Evolutionary conservation across 1,284 basidiomycete genomes (phyloP).

Genomic region (Cutaneotrichosporon curvatum): DNA sequence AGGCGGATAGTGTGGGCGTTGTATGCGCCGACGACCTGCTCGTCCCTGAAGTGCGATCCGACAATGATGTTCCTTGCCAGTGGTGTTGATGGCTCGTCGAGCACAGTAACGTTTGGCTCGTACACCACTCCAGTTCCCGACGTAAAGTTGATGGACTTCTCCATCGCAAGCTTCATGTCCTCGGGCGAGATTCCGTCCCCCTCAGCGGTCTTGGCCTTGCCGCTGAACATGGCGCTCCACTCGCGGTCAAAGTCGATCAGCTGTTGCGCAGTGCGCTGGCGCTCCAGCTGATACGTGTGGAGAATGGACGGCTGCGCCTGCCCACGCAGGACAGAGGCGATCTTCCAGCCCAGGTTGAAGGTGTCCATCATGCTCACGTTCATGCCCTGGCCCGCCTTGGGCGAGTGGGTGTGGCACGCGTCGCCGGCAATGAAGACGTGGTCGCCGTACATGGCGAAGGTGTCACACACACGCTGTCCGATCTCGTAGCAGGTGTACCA

Average conservation of each 20-base stretch:
- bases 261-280: conserved; percentile 49
- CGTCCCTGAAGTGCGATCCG: conserved; percentile 51
- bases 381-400: conserved; percentile 39
- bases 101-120: conserved; percentile 8
- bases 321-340: conserved; percentile 51
- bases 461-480: conserved; percentile 48
- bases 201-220: conserved; percentile 53
- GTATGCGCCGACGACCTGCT: conserved; percentile 55
- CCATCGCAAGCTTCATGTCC: conserved; percentile 12
- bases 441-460: conserved; percentile 17
- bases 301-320: conserved; percentile 61
- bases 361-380: conserved; percentile 35
- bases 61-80: conserved; percentile 46
- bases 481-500: conserved; percentile 42
- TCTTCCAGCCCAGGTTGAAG: conserved; percentile 51
- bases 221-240: conserved; percentile 67
- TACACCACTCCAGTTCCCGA: conserved; percentile 45
- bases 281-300: conserved; percentile 49
- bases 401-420: conserved; percentile 36
- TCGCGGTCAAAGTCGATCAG: conserved; percentile 72
- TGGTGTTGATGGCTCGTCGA: not conserved
- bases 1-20: conserved; percentile 59
- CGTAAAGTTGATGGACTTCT: conserved; percentile 19
- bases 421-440: conserved; percentile 38
- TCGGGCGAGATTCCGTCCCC: conserved; percentile 45